Base-by-base conservation (phyloP, 108 stramenopile genomes). In the Cyclostephanos tholiformis region DNA sequence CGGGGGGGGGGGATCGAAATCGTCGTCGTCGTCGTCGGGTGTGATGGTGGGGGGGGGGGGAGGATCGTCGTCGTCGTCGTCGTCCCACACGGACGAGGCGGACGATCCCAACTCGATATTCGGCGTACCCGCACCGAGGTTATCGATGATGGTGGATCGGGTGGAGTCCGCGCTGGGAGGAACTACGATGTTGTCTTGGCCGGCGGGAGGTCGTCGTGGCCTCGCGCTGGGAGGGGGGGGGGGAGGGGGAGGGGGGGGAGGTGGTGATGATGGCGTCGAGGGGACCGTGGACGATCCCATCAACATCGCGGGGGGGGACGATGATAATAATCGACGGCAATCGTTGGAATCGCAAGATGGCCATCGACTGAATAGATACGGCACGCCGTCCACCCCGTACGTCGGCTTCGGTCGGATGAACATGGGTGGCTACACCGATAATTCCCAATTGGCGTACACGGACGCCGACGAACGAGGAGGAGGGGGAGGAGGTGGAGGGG, bases 21-120 rank as follows among this genome's bases (percentile, higher is more conserved):
- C 41, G 41, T 41, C 41, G 41, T 5, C 8, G 41, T 10, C 8
- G 41, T 10, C 36, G 4, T 36, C 36, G n/a, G n/a, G n/a, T n/a
- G n/a, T n/a, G n/a, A n/a, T n/a, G n/a, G n/a, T n/a, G n/a, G n/a
- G n/a, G n/a, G n/a, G n/a, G n/a, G n/a, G n/a, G n/a, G n/a, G n/a
- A n/a, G n/a, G n/a, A 4, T 36, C 36, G 4, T 36, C 36, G 6
- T 4, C 41, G 8, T 41, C 41, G 11, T 4, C 41, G 8, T 4
- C 41, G 8, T 41, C 41, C 41, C 8, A 3, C 41, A 35, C 66
- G 0, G 72, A 77, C 58, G 82, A 65, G 56, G 79, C 63, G 20
- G 79, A 80, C 55, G 92, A 93, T 55, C 88, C 89, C 22, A 76
- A 82, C n/a, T 63, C 76, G 2, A 75, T 90, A 30, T 93, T 93